Conservation (phyloP, 176 grass and related monocot species). For the Phragmites australis region DNA sequence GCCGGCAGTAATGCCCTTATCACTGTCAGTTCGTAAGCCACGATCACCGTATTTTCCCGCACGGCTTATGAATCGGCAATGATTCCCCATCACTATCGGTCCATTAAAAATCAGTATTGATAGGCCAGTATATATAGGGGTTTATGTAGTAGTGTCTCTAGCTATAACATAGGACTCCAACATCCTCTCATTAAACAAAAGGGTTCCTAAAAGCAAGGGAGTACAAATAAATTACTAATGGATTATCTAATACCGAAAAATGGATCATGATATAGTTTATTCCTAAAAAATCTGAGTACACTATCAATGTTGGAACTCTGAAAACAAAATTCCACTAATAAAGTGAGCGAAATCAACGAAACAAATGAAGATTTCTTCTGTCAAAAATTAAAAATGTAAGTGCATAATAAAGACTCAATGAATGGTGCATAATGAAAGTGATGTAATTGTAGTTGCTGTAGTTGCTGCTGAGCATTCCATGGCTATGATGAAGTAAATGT, state of each 20-base stretch:
- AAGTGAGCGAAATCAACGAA: not conserved
- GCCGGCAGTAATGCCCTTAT: too few species aligned
- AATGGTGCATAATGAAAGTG: too few species aligned
- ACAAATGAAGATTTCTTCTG: not conserved
- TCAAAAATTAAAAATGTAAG: too few species aligned
- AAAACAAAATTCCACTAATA: not conserved
- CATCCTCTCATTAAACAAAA: slow-evolving; percentile 99
- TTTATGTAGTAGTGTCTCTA: too few species aligned
- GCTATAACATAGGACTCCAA: slow-evolving; percentile 97
- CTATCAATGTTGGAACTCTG: not conserved
- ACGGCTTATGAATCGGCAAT: too few species aligned
- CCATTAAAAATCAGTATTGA: too few species aligned
- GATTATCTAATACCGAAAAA: not conserved
- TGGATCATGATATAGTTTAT: not conserved
- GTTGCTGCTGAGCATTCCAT: not conserved
- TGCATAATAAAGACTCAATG: too few species aligned
- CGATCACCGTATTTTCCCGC: too few species aligned
- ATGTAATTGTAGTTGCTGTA: too few species aligned
- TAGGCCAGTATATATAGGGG: too few species aligned
- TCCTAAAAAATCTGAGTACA: not conserved
- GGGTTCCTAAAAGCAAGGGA: slow-evolving; percentile 61
- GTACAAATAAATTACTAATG: slow-evolving; percentile 8
- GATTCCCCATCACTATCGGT: too few species aligned
- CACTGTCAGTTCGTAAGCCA: too few species aligned
- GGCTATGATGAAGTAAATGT: not conserved